Base-by-base conservation (phyloP, 495 filamentous ascomycete genomes). In the Pyrenula aspistea region DNA sequence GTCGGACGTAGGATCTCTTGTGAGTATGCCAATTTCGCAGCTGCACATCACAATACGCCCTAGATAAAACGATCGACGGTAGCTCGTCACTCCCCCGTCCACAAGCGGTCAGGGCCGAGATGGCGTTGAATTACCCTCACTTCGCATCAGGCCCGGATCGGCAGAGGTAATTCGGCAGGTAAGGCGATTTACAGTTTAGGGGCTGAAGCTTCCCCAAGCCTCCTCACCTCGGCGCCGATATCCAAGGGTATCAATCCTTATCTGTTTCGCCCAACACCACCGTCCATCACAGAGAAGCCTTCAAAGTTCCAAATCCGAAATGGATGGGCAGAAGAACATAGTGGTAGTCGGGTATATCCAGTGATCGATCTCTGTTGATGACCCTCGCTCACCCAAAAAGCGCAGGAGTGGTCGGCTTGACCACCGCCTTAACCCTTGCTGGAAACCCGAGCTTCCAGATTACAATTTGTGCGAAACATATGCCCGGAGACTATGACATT, bases 401-500 rank as follows among this genome's bases (percentile, higher is more conserved):
- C 48, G 94, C 93, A 56, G 93, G 93, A 15, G 91, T 98, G 2
- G 80, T 84, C 51, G 93, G 93, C 54, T 79, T 98, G 55, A 97
- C 93, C n/a, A 91, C 88, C 10, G 93, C 94, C 8, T 79, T 95
- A 31, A 70, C 88, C 19, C 80, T 97, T 23, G 87, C 91, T 49
- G 83, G 82, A 59, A 80, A 87, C 61, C 66, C 75, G 2, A 69
- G 78, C 22, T 84, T 83, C 62, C 80, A 81, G 53, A 75, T 98
- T 58, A 95, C 91, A 2, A 78, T 98, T 22, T 75, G 92, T 2
- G 89, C 90, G 22, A 96, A 96, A 68, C 91, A 97, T 63, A 95
- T 98, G 94, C 93, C 93, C 0, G 93, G 93, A 36, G 93, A 98
- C 73, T 96, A 95, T 72, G 91, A 96, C 64, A 86, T 93, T 55